These are phyloP conservation scores for Candida yuanshanica DNA, from an alignment of 805 yeast genomes.

Conservation along the genomic window DNA sequence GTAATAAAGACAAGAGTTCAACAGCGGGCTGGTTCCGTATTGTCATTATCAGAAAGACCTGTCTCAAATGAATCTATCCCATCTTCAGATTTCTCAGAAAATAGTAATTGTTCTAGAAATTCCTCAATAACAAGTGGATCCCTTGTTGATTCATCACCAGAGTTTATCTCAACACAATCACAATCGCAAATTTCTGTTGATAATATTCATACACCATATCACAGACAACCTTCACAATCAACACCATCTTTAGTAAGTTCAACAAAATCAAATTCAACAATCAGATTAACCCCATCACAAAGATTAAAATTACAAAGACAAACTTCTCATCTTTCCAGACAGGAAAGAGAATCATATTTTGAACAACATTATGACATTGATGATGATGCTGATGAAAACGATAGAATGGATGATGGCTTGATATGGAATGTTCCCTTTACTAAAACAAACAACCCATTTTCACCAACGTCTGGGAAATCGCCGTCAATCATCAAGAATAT, in stretches of 20 bases:
- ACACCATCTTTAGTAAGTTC: conserved; percentile 3
- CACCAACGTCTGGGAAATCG: conserved; percentile 22
- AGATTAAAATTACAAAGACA: conserved; percentile 34
- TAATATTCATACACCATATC: background rate
- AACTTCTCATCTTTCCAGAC: conserved; percentile 29
- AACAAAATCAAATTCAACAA: conserved; percentile 10
- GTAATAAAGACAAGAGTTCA: conserved; percentile 9
- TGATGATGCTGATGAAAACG: conserved; percentile 29
- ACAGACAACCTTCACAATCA: background rate
- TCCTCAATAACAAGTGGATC: conserved; percentile 24
- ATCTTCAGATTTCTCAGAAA: conserved; percentile 18
- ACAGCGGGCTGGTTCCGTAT: conserved; percentile 4
- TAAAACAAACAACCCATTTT: conserved; percentile 15
- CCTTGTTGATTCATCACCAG: conserved; percentile 17
- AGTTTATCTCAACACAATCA: background rate
- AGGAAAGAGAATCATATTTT: conserved; percentile 32
- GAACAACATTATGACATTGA: conserved; percentile 29
- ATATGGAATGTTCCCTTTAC: conserved; percentile 54
- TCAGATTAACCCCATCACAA: conserved; percentile 36
- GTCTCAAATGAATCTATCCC: conserved; percentile 25
- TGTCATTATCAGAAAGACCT: conserved; percentile 21
- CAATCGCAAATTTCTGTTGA: background rate
- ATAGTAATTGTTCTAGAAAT: conserved; percentile 20
- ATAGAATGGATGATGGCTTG: conserved; percentile 30
- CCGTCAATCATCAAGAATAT: conserved; percentile 17